Base-by-base conservation (phyloP, 2,329 filamentous ascomycete genomes). In the Ascochyta rabiei region DNA sequence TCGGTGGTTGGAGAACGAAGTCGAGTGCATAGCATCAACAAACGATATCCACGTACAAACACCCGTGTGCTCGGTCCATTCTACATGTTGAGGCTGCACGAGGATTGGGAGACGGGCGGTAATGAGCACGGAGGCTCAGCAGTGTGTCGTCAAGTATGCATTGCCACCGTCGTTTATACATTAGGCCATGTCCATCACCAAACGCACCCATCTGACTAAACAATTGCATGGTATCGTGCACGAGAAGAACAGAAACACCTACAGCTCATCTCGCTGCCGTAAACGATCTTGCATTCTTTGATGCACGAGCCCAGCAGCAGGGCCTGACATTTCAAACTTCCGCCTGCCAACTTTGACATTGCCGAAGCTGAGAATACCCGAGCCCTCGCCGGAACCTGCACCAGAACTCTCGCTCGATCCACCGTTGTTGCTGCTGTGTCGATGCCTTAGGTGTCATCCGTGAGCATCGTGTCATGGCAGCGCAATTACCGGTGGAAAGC, bases 401-500 rank as follows among this genome's bases (percentile, higher is more conserved):
- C 23, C 37, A 8, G 37, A 18, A 10, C 7, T 18, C 2, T 42
- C 42, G 18, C 18, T 53, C 23, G 4, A 30, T 30, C 23, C 26
- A 8, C 34, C 42, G 12, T 52, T 18, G 30, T 34, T 34, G 41
- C 46, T 37, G 40, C 37, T 45, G 24, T 40, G 28, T 21, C 12
- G 38, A 41, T 16, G 53, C 53, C 42, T 56, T 57, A 53, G 53
- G 53, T 46, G 38, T 16, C 18, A 41, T 18, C 31, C 37, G 38
- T 19, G 47, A 41, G 26, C 21, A 33, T 24, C 53, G 12, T 38
- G 35, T n/a, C n/a, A n/a, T 51, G 47, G 37, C 40, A 39, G 60
- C 46, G 54, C 54, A 66, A 63, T 75, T 75, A 75, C 71, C 72
- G 71, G 57, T 71, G 64, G 66, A 95, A 93, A 39, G 77, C 72